Conservation (phyloP, 1,284 basidiomycete species). For the Austroboletus sp. region DNA sequence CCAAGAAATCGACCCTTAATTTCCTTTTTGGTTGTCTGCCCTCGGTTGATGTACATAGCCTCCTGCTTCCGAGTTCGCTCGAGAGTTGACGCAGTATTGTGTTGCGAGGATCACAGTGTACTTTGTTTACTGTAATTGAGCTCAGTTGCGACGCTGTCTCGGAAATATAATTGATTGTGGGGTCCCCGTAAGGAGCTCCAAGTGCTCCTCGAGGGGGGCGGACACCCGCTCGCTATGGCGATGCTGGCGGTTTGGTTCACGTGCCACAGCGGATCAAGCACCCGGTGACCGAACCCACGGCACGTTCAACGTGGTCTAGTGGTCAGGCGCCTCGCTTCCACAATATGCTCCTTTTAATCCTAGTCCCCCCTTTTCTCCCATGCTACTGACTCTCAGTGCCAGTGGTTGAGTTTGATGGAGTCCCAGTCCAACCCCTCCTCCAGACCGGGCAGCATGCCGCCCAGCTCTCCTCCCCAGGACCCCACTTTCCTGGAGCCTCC, state of each 20-base stretch:
- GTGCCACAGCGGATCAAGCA: background rate
- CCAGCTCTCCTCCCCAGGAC: constrained; percentile 11
- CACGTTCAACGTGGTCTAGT: background rate
- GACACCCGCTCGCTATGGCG: background rate
- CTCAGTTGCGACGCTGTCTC: background rate
- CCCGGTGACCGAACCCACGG: background rate
- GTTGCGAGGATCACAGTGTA: too few relatives aligned
- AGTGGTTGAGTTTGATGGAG: background rate
- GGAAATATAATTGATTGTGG: background rate
- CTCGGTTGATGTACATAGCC: too few relatives aligned
- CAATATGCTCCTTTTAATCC: constrained; percentile 6
- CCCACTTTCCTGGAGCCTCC: constrained; percentile 14
- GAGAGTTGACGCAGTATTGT: too few relatives aligned
- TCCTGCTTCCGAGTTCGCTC: too few relatives aligned
- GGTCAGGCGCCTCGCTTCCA: background rate
- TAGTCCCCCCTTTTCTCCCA: background rate
- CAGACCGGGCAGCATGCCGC: constrained; percentile 16
- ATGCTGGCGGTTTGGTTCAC: background rate
- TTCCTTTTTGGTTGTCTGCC: too few relatives aligned
- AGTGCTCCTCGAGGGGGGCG: background rate
- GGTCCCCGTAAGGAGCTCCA: background rate
- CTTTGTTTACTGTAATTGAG: too few relatives aligned
- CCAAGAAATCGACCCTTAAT: too few relatives aligned
- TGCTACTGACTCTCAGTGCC: background rate
- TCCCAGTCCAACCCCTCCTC: constrained; percentile 12